Evolutionary conservation across 495 filamentous ascomycete genomes (phyloP), one percentile per base, ranked within the genome.

Genomic region (Oleoguttula mirabilis): DNA sequence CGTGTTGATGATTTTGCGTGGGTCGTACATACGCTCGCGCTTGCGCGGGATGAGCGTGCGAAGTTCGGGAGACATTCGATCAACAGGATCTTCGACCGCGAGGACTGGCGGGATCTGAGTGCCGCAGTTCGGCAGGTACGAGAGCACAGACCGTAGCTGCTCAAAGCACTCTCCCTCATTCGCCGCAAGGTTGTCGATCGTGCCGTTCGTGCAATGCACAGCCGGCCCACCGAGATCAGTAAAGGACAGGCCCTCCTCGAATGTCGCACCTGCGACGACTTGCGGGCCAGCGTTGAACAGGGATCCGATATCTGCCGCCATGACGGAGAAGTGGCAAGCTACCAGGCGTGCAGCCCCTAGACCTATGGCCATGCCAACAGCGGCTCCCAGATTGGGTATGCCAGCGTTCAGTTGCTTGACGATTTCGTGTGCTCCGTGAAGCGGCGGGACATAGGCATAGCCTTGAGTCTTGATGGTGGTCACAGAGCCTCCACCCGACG

Each of bases 281-380:
- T 75, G 70, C 0, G 76, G 75, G 1, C 76, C 76, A 5, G 76
- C 76, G 48, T 78, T 78, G 52, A 80, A 77, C 6, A 80, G 49
- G 2, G 67, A 63, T 0, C 73, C 76, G 3, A 80, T 62, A 52
- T 78, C 72, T 6, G 64, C 72, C 4, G 74, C 73, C 73, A 79
- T 80, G 34, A 80, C 75, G 7, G 71, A 73, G 52, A 80, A 80
- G 49, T 79, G 76, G 40, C 74, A 77, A 0, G 66, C 66, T 1
- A 73, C 71, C 0, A 77, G 70, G 38, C 76, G 52, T 0, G 76
- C 74, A 8, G 75, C 74, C 4, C 76, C 76, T 8, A 80, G 67
- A 2, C 76, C 75, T 44, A 79, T 76, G 6, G 74, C 75, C 11
- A 75, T 75, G 0, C 75, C 75, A 20, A 79, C 57, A 4, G 78